Evolutionary conservation across 2,329 filamentous ascomycete genomes (phyloP).

Genomic region (Colletotrichum sansevieriae): DNA sequence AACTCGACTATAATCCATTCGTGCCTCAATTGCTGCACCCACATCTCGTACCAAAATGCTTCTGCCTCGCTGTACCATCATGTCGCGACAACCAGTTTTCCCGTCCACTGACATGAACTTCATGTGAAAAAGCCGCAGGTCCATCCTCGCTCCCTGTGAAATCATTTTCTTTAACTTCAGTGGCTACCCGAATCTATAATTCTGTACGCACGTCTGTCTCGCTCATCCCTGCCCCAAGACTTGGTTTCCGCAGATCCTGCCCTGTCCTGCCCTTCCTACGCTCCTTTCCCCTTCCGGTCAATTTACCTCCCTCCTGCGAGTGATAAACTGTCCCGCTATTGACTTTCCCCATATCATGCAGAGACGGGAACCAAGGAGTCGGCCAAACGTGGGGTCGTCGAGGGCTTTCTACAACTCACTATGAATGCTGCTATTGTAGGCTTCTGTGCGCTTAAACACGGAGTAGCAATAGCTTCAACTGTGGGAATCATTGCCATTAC

Average conservation of each 20-base stretch:
- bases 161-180: constrained; percentile 25
- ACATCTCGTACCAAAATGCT: background rate
- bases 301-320: constrained; percentile 18
- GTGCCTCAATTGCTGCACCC: constrained; percentile 17
- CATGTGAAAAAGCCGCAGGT: background rate
- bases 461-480: constrained; percentile 35
- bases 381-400: constrained; percentile 29
- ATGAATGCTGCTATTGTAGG: constrained; percentile 4
- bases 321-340: constrained; percentile 37
- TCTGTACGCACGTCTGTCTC: constrained; percentile 39
- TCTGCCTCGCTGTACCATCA: background rate
- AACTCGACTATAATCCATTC: background rate
- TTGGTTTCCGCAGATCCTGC: constrained; percentile 9
- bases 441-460: constrained; percentile 18
- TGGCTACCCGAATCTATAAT: constrained; percentile 17
- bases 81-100: constrained; percentile 4
- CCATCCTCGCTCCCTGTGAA: background rate
- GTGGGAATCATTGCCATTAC: constrained; percentile 7
- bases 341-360: constrained; percentile 24
- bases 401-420: constrained; percentile 29
- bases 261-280: constrained; percentile 29
- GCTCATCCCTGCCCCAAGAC: constrained; percentile 33
- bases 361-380: constrained; percentile 31
- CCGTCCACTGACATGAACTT: constrained; percentile 8
- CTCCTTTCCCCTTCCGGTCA: constrained; percentile 34